Evolutionary conservation across 768 basidiomycete genomes (phyloP).

Genomic region (Suillus weaverae): DNA sequence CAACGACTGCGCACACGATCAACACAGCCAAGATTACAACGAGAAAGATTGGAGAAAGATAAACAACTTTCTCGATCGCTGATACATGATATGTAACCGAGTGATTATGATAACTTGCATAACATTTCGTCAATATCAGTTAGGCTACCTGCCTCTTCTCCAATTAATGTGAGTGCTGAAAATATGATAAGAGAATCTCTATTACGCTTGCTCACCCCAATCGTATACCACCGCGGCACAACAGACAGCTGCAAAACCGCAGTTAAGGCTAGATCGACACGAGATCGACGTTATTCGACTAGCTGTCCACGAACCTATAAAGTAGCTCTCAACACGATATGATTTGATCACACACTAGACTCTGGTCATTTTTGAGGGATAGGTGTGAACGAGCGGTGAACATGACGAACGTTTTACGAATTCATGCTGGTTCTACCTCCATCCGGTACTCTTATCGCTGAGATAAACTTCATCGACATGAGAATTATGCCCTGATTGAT

Average conservation of each 20-base stretch:
- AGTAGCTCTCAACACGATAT: background rate
- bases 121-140: background rate
- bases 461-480: background rate
- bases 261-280: too few species aligned
- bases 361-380: background rate
- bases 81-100: background rate
- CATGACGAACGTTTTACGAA: background rate
- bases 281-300: background rate
- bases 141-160: background rate
- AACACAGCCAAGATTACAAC: background rate
- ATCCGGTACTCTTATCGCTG: background rate
- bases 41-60: background rate
- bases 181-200: background rate
- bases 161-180: background rate
- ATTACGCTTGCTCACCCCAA: background rate
- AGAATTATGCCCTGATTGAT: background rate
- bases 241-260: background rate
- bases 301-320: background rate
- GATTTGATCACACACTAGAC: background rate
- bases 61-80: background rate
- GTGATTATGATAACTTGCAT: background rate
- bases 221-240: background rate
- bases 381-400: background rate
- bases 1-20: background rate
- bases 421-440: background rate